A percentile compares a stretch with the other conserved stretches of the same genome.
Evolutionary conservation across 1,284 basidiomycete species (phyloP).

Genomic region (Caloboletus firmus): DNA sequence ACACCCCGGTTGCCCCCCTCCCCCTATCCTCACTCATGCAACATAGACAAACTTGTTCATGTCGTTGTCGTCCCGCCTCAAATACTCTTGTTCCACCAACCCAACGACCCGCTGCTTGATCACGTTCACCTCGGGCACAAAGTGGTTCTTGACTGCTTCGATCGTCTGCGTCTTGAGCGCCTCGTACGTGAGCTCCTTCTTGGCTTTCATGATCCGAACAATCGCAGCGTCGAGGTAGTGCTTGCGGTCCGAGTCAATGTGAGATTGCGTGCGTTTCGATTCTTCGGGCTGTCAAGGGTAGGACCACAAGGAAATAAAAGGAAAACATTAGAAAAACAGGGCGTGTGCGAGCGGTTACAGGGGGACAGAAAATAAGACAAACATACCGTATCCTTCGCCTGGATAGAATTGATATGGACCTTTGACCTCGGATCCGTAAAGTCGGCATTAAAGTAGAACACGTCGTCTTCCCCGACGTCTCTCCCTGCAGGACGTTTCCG

Average conservation of each 20-base stretch:
- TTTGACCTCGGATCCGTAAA: conserved; percentile 81
- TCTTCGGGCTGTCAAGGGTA: conserved; percentile 69
- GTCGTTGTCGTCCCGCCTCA: conserved; percentile 74
- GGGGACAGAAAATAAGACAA: not conserved
- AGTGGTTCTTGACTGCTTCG: conserved; percentile 78
- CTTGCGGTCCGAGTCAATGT: conserved; percentile 86
- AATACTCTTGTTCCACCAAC: conserved; percentile 84
- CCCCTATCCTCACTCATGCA: too few species aligned
- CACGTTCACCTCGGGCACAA: conserved; percentile 66
- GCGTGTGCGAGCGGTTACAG: not conserved
- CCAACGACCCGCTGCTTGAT: conserved; percentile 85
- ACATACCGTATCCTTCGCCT: conserved; percentile 65
- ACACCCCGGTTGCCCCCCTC: too few species aligned
- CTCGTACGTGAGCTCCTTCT: conserved; percentile 78
- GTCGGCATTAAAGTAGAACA: conserved; percentile 75
- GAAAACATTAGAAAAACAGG: not conserved
- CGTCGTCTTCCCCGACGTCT: conserved; percentile 78
- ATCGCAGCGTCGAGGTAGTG: conserved; percentile 90
- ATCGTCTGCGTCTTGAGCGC: conserved; percentile 78
- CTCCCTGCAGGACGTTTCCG: conserved; percentile 78
- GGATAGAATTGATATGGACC: conserved; percentile 95
- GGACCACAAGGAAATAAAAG: not conserved
- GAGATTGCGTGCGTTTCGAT: conserved; percentile 76
- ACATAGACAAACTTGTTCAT: conserved; percentile 75
- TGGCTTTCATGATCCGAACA: conserved; percentile 91